A percentile compares a stretch with the other conserved stretches of the same genome.
Evolutionary conservation across 1,139 yeast species (phyloP).

Genomic region (Zygosaccharomyces sapae): DNA sequence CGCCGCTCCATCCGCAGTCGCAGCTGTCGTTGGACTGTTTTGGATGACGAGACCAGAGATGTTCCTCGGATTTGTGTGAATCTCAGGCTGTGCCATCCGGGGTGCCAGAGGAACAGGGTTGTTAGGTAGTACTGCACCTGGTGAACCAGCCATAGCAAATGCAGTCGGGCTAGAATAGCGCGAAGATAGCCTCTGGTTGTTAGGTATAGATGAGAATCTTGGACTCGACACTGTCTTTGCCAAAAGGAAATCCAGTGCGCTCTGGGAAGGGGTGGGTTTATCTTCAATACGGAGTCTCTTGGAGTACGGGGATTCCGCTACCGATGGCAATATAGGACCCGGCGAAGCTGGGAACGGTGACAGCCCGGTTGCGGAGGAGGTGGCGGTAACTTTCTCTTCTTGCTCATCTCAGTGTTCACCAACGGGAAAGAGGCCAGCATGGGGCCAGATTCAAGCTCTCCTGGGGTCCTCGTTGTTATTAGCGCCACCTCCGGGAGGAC

Average conservation of each 20-base stretch:
- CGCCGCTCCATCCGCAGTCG: no score
- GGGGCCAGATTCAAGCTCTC: conserved; percentile 13
- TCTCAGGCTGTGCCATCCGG: not conserved
- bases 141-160: conserved; percentile 12
- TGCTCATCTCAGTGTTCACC: not conserved
- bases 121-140: conserved; percentile 8
- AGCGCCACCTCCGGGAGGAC: not conserved
- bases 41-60: no score
- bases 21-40: no score
- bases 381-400: conserved; percentile 24
- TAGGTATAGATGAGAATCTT: conserved; percentile 17
- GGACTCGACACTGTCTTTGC: conserved; percentile 29
- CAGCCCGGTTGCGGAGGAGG: conserved; percentile 13
- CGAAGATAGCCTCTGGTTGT: conserved; percentile 8
- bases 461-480: conserved; percentile 11
- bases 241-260: conserved; percentile 32
- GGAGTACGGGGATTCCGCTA: conserved; percentile 22
- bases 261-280: conserved; percentile 29
- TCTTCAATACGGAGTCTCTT: conserved; percentile 30
- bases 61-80: not conserved
- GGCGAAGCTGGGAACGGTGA: conserved; percentile 27
- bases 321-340: conserved; percentile 6
- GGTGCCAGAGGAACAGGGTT: conserved; percentile 4
- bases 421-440: not conserved
- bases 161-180: conserved; percentile 13